phyloP scores from a whole-genome alignment of 129 eudicot species.

The Cynara cardunculus region DNA sequence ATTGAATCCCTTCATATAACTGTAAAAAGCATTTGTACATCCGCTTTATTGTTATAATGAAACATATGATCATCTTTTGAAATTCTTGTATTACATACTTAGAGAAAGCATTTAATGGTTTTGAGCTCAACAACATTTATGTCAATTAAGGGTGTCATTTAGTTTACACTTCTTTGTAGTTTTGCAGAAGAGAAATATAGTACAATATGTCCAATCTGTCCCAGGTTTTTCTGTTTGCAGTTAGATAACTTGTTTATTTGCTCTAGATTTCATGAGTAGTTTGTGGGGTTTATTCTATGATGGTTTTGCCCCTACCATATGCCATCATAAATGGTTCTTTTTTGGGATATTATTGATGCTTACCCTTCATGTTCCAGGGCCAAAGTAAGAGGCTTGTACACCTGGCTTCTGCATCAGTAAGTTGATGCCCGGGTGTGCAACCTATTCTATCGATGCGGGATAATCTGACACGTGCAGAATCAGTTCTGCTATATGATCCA shows the following conservation, averaged over 20 bases:
- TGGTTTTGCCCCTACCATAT: slow-evolving; percentile 5
- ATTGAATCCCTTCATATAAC: slow-evolving; percentile 13
- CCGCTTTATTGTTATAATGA: neutral
- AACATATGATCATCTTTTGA: neutral
- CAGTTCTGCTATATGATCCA: slow-evolving; percentile 21
- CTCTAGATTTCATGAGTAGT: neutral
- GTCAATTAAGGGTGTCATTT: neutral
- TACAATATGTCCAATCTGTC: neutral
- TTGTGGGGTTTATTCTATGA: neutral
- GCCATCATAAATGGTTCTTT: slow-evolving; percentile 6
- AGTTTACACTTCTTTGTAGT: neutral
- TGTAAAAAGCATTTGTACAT: slow-evolving; percentile 34
- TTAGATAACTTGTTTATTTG: neutral
- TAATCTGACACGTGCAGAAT: slow-evolving; percentile 27
- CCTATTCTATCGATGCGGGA: slow-evolving; percentile 22
- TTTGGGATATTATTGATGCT: slow-evolving; percentile 38
- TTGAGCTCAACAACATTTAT: neutral
- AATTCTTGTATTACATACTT: neutral
- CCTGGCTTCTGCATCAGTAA: slow-evolving; percentile 30
- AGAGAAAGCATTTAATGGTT: neutral
- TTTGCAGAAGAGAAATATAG: neutral
- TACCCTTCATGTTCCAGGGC: slow-evolving; percentile 53
- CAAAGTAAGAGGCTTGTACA: slow-evolving; percentile 30
- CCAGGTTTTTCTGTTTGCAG: neutral
- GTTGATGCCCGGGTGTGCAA: slow-evolving; percentile 32